Evolutionary conservation across 164 flowering plant species (phyloP), one percentile per base, ranked within the genome.

Genomic region (Paratinospora sagittata): DNA sequence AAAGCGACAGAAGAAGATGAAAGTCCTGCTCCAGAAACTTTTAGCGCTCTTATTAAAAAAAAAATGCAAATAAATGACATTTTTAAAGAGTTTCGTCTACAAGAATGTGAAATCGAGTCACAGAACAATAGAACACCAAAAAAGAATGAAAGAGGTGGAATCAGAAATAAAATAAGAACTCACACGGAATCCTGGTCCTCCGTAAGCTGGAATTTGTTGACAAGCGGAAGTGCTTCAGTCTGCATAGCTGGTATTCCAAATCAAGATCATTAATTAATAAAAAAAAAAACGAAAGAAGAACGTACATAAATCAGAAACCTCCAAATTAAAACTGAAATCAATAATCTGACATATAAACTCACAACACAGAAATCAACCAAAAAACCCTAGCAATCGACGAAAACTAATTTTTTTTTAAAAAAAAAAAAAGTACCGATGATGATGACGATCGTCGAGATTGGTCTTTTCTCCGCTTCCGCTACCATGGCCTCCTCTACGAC

Each of bases 201-300:
- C 0, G 77, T 27, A 60, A 95, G 90, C 71, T 85, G 80, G 39
- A 90, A 88, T 75, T 77, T 91, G 78, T 79, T 79, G 34, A 95
- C 96, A 36, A 95, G 74, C 17, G 99, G 98, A 73, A 88, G 82
- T 52, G 99, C 97, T 81, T 95, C 99, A 14, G 94, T 84, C 81
- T 95, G 96, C 99, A 95, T 95, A 84, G 99, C 97, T 92, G 85
- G 21, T 60, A 34, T 34, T 75, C 71, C 63, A 69, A 64, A 68
- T 70, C 43, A 66, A 75, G 64, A 75, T 33, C 74, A 30, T 23
- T n/a, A 24, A 30, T 30, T 30, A 30, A 30, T 30, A 1, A 30
- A 30, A 27, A 1, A n/a, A n/a, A n/a, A n/a, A n/a, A n/a, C n/a
- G n/a, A n/a, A n/a, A n/a, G n/a, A n/a, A 30, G 58, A 30, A 8